Evolutionary conservation across 2,329 filamentous ascomycete genomes (phyloP), one percentile per base, ranked within the genome.

Genomic region (Lecanicillium sp.): DNA sequence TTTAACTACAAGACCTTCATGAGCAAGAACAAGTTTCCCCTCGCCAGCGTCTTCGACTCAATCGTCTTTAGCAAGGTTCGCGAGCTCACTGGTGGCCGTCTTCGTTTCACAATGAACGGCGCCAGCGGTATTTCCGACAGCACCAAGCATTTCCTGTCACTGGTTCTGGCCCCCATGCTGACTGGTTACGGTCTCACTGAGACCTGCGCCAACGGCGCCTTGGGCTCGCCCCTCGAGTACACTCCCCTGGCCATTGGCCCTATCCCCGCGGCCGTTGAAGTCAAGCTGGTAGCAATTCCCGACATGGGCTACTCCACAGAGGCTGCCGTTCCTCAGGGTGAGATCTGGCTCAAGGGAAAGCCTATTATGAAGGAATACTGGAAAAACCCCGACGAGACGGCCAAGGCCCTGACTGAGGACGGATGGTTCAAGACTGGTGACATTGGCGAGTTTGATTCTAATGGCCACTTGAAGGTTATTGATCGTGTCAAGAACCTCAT

Each of bases 401-500:
- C 71, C 53, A 83, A 83, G 56, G 73, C 83, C 5, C 74, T 90
- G 46, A 88, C 85, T 1, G 60, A 78, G 3, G 92, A 95, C 52
- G 87, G 87, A 35, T 96, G 92, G 92, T 96, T 96, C 75, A 90
- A 84, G 73, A 94, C 88, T 13, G 90, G 90, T 44, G 90, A 96
- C 54, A 92, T 96, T 58, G 90, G 90, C 52, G 85, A 95, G 58
- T 92, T 90, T 53, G 81, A 90, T 60, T 57, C 67, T 32, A 72
- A 82, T 45, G 90, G 90, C 31, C 85, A 94, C 58, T 64, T 96
- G 48, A 77, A 73, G 51, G 82, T 96, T 58, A 89, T 96, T 55
- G 90, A 96, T 62, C 86, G 90, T 51, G 89, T 95, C 78, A 96
- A 96, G 80, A 96, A 96, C 65, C 70, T 96, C 40, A 85, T 96